phyloP scores from a whole-genome alignment of 2,329 filamentous ascomycete species.

The Ascochyta clinopodiicola region DNA sequence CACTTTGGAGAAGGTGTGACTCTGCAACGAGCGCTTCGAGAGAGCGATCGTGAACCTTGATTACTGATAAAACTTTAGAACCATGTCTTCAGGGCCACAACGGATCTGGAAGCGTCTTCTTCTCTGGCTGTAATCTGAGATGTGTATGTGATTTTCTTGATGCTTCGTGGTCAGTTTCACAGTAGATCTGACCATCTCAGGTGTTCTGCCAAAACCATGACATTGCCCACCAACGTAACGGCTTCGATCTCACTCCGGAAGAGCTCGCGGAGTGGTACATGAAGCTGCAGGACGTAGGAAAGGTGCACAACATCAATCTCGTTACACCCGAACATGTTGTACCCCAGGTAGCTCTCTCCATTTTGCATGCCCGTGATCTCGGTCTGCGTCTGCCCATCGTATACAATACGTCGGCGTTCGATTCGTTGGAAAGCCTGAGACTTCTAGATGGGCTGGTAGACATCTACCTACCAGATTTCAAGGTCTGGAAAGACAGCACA shows the following conservation, averaged over 20 bases:
- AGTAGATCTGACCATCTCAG: background rate
- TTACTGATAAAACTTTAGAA: conserved; percentile 54
- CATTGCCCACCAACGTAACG: conserved; percentile 81
- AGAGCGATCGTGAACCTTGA: background rate
- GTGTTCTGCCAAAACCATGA: conserved; percentile 70
- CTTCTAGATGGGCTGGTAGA: conserved; percentile 81
- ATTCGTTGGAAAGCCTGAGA: conserved; percentile 73
- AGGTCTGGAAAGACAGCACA: conserved; percentile 73
- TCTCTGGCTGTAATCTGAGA: conserved; percentile 76
- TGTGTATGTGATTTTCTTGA: conserved; percentile 60
- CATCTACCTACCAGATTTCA: conserved; percentile 89
- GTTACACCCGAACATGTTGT: conserved; percentile 88
- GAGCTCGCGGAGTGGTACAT: conserved; percentile 82
- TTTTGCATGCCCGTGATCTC: conserved; percentile 73
- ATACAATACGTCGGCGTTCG: conserved; percentile 85
- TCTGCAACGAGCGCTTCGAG: background rate
- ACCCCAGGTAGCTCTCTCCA: conserved; percentile 78
- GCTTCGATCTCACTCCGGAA: conserved; percentile 79
- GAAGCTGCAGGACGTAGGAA: conserved; percentile 79
- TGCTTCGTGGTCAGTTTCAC: background rate
- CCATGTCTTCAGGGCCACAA: conserved; percentile 83
- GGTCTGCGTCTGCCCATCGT: conserved; percentile 77
- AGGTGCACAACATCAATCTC: conserved; percentile 88
- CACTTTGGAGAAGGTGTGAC: conserved; percentile 73
- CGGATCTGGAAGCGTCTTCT: conserved; percentile 82